Base-by-base conservation (phyloP, 2,329 filamentous ascomycete species). In the Helotiales sp. region DNA sequence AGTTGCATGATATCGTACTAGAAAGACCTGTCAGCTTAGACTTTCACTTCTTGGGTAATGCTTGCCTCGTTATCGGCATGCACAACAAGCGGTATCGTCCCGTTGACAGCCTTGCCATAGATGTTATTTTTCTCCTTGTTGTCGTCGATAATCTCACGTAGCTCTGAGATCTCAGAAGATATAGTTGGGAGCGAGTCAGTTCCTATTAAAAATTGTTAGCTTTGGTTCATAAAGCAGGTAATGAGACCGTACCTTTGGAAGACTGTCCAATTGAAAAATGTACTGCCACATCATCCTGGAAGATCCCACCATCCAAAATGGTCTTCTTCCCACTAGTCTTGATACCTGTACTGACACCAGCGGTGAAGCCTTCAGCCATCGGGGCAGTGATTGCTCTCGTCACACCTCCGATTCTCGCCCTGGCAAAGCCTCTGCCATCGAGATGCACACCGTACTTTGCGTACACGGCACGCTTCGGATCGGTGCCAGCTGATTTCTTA, bases 381-480 rank as follows among this genome's bases (percentile, higher is more conserved):
- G 82, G 82, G 5, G 80, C 73, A 1, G 82, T 80, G 10, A 84
- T 74, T 0, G 80, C 80, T 58, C 77, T 76, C 3, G 81, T 84
- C 20, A 84, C 77, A 20, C 82, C 82, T 17, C 79, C 82, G 20
- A 82, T 74, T 28, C 79, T 77, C 11, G 82, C 82, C 26, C 81
- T 75, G 1, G 72, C 74, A 67, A 84, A 82, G 1, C 73, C 71
- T 66, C 79, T 79, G 0, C 81, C 81, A 26, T 81, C 79, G 1
- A 82, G 74, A 68, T 75, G 77, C 22, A 82, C 67, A 1, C 80
- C 81, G 63, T 82, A 79, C 66, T 81, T 82, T 6, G 80, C 80
- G 63, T 78, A 79, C 6, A 74, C 71, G 3, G 80, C 69, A 65
- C 73, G 77, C 8, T 76, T 73, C 0, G 77, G 72, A 54, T 79